Evolutionary conservation across 495 filamentous ascomycete species (phyloP).

Genomic region (Wilcoxina mikolae): DNA sequence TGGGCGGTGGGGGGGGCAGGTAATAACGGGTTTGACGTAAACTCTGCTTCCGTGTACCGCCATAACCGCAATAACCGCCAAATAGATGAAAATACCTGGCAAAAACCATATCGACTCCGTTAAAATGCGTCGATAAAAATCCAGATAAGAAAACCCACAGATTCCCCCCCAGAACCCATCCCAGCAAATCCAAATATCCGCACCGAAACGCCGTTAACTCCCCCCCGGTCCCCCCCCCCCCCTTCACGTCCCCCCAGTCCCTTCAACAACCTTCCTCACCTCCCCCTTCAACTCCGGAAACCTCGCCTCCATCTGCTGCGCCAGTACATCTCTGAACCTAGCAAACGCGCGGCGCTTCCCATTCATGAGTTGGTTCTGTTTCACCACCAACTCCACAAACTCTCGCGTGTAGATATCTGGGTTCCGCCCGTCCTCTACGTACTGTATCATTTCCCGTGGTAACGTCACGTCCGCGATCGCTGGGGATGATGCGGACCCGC

Average conservation of each 20-base stretch:
- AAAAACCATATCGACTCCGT: neutral
- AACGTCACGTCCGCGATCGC: constrained; percentile 36
- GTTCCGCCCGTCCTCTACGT: constrained; percentile 86
- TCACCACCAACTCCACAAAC: constrained; percentile 81
- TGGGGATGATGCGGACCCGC: constrained; percentile 34
- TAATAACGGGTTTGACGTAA: too few species aligned
- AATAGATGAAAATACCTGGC: too few species aligned
- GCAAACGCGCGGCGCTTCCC: constrained; percentile 73
- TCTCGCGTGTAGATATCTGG: constrained; percentile 97
- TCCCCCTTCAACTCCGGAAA: constrained; percentile 65
- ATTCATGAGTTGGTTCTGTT: constrained; percentile 67
- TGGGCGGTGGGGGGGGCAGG: too few species aligned
- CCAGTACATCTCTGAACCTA: constrained; percentile 66
- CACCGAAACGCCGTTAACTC: neutral
- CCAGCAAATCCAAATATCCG: neutral
- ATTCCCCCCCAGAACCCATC: neutral
- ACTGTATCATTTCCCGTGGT: constrained; percentile 80
- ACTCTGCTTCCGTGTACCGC: too few species aligned
- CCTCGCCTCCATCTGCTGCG: constrained; percentile 57
- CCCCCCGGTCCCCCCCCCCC: neutral
- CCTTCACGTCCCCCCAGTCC: constrained; percentile 31
- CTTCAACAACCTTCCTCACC: constrained; percentile 45
- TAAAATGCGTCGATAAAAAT: neutral
- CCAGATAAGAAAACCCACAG: neutral
- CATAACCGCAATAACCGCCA: too few species aligned